phyloP scores from a whole-genome alignment of 352 stramenopile genomes.

The Pythium scleroteichum region DNA sequence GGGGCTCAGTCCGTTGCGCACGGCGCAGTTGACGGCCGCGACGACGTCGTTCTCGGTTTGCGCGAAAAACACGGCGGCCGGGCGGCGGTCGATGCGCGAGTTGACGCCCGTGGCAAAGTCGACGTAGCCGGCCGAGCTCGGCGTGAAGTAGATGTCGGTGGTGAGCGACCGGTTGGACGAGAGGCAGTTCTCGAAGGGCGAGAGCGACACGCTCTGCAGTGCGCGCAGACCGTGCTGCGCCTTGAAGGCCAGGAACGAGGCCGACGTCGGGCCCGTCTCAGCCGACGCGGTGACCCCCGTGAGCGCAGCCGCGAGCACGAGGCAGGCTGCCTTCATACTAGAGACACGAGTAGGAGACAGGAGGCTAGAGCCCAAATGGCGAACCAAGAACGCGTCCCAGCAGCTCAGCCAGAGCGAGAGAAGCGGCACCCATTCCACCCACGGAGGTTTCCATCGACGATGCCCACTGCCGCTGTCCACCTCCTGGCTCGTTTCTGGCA shows the following conservation, averaged over 20 bases:
- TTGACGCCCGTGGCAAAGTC: constrained; percentile 59
- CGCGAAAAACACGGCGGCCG: constrained; percentile 51
- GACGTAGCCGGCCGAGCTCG: constrained; percentile 26
- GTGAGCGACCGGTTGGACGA: constrained; percentile 20
- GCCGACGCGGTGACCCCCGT: background rate
- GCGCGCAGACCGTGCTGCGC: constrained; percentile 15
- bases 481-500: background rate
- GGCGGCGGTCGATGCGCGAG: constrained; percentile 43
- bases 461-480: background rate
- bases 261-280: constrained; percentile 5
- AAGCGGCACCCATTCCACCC: background rate
- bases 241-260: constrained; percentile 23
- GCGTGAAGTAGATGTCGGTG: constrained; percentile 26
- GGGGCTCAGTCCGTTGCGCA: constrained; percentile 34
- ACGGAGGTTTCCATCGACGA: background rate
- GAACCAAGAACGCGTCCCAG: no score
- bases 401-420: no score
- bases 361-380: no score
- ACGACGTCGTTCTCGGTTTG: constrained; percentile 44
- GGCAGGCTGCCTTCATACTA: background rate
- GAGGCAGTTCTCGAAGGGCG: constrained; percentile 24
- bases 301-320: background rate
- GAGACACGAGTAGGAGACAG: background rate
- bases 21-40: constrained; percentile 40
- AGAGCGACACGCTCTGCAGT: constrained; percentile 10